A percentile compares a stretch with the other conserved stretches of the same genome.
Conservation (phyloP, 345 rosid species). For the Sonneratia caseolaris region DNA sequence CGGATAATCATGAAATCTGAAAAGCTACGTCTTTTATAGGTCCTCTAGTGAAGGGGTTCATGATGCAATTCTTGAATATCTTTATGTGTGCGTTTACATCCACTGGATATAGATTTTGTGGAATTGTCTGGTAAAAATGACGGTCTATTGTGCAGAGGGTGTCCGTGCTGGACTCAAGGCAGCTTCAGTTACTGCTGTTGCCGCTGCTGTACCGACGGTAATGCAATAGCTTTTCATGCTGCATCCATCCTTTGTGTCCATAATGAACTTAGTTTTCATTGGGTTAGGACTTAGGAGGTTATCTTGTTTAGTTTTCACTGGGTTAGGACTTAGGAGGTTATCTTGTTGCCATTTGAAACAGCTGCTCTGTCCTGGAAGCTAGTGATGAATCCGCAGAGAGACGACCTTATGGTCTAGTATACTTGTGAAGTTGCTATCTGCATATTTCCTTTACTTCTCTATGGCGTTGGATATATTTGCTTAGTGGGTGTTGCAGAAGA, state of each 20-base stretch:
- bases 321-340: not conserved
- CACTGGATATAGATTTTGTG: not conserved
- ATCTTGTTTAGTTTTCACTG: not conserved
- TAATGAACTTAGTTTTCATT: not conserved
- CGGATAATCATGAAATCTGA: not conserved
- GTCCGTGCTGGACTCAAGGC: conserved; percentile 54
- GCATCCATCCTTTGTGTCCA: not conserved
- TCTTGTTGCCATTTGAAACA: not conserved
- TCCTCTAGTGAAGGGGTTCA: not conserved
- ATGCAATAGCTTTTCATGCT: not conserved
- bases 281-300: too few relatives aligned
- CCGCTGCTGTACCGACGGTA: conserved; percentile 47
- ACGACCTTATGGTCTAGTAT: not conserved
- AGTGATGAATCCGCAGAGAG: not conserved
- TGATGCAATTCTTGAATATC: not conserved
- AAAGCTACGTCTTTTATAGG: not conserved
- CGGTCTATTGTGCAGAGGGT: conserved; percentile 34
- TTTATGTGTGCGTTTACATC: not conserved
- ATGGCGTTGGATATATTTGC: too few relatives aligned
- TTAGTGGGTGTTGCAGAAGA: not conserved
- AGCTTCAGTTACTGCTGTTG: conserved; percentile 34
- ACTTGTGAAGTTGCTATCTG: not conserved
- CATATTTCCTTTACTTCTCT: not conserved
- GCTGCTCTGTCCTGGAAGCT: not conserved
- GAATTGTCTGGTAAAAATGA: not conserved